Evolutionary conservation across 495 filamentous ascomycete species (phyloP).

Genomic region (Parmelia sp.): DNA sequence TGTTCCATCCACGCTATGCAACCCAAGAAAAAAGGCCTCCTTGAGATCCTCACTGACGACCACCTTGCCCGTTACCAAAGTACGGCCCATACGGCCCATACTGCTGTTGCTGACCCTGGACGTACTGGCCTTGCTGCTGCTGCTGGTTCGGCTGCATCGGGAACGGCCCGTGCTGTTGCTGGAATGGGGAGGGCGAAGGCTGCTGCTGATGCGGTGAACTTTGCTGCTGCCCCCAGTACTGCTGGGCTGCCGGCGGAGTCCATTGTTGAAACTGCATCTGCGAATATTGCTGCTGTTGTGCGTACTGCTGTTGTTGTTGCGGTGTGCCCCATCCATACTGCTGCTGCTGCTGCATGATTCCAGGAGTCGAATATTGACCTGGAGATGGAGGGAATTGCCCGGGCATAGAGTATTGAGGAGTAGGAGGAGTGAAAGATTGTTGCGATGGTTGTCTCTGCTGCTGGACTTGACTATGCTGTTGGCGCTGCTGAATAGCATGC

Average conservation of each 20-base stretch:
- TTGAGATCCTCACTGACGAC: slow-evolving; percentile 9
- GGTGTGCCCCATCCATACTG: slow-evolving; percentile 15
- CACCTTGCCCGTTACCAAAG: slow-evolving; percentile 21
- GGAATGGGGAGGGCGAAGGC: slow-evolving; percentile 12
- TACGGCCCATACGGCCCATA: slow-evolving; percentile 24
- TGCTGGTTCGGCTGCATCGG: slow-evolving; percentile 37
- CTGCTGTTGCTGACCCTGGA: slow-evolving; percentile 31
- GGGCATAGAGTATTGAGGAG: slow-evolving; percentile 25
- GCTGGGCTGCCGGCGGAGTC: slow-evolving; percentile 17
- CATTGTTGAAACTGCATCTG: slow-evolving; percentile 25
- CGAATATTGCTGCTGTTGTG: slow-evolving; percentile 18
- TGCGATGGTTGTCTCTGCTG: slow-evolving; percentile 42
- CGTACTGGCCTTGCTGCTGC: slow-evolving; percentile 19
- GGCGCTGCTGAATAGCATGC: slow-evolving; percentile 69
- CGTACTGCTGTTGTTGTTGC: slow-evolving; percentile 24
- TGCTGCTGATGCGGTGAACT: slow-evolving; percentile 20
- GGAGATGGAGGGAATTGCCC: slow-evolving; percentile 25
- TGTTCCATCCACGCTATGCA: slow-evolving; percentile 15
- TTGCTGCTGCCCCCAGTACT: slow-evolving; percentile 22
- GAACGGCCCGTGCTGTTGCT: slow-evolving; percentile 31
- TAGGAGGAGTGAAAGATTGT: slow-evolving; percentile 31
- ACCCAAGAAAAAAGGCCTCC: not conserved
- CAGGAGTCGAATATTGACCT: slow-evolving; percentile 10
- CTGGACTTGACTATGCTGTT: slow-evolving; percentile 50
- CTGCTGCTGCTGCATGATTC: slow-evolving; percentile 14